Percentiles rank a stretch among this genome's conserved stretches.
phyloP scores from a whole-genome alignment of 1,139 yeast species.

The Nakaseomyces delphensis region DNA sequence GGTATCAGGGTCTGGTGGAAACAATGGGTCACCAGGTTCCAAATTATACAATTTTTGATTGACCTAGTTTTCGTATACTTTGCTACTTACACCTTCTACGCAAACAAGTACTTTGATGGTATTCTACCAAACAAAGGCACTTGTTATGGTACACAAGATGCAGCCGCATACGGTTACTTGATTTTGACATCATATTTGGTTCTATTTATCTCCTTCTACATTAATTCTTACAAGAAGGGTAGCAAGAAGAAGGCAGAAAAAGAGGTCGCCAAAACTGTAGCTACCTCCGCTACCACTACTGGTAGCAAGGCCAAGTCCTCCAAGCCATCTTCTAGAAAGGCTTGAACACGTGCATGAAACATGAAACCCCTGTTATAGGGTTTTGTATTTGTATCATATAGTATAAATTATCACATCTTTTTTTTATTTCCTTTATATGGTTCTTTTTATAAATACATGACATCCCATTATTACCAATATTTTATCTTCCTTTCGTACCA shows the following conservation, averaged over 20 bases:
- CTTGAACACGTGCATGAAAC: slow-evolving; percentile 12
- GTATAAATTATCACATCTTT: neutral
- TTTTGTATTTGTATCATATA: neutral
- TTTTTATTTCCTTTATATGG: neutral
- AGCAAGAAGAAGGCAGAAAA: slow-evolving; percentile 36
- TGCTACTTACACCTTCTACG: slow-evolving; percentile 79
- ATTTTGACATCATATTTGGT: slow-evolving; percentile 84
- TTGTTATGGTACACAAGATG: slow-evolving; percentile 87
- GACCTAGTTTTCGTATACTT: slow-evolving; percentile 87
- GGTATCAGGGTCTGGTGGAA: slow-evolving; percentile 99
- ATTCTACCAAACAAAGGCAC: slow-evolving; percentile 74
- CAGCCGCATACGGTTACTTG: slow-evolving; percentile 85
- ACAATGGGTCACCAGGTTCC: slow-evolving; percentile 97
- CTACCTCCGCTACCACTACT: slow-evolving; percentile 31
- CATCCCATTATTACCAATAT: neutral
- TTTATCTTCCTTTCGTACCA: too few species aligned
- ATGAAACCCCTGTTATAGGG: neutral
- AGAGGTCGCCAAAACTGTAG: slow-evolving; percentile 35
- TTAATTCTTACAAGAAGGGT: slow-evolving; percentile 62
- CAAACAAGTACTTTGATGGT: slow-evolving; percentile 45
- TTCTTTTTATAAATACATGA: slow-evolving; percentile 1
- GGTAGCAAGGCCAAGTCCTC: slow-evolving; percentile 30
- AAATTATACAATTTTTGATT: slow-evolving; percentile 84
- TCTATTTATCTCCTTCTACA: slow-evolving; percentile 88
- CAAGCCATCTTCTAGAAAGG: slow-evolving; percentile 41